Evolutionary conservation across 129 eudicot genomes (phyloP).

Genomic region (Tanacetum coccineum): DNA sequence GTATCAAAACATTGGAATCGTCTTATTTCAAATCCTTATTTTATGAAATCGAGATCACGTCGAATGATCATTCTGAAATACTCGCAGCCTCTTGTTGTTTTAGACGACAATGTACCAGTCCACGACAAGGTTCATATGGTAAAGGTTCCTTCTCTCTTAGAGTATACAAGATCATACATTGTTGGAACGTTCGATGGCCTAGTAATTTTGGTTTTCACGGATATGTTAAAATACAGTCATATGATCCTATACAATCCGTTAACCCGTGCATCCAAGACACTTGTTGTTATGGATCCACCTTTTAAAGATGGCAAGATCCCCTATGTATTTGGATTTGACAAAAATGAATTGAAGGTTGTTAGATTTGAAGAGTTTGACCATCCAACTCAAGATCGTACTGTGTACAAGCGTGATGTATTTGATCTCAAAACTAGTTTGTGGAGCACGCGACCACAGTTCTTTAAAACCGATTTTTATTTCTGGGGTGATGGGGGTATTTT

Average conservation of each 20-base stretch:
- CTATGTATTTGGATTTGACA: not conserved
- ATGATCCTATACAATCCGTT: slow-evolving; percentile 24
- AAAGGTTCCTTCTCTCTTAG: not conserved
- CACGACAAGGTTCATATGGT: too few relatives aligned
- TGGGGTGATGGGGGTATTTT: not conserved
- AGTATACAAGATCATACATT: not conserved
- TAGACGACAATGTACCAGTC: too few relatives aligned
- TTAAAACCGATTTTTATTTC: not conserved
- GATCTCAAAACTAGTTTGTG: slow-evolving; percentile 12
- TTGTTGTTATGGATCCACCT: slow-evolving; percentile 12
- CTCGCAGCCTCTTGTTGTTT: too few relatives aligned
- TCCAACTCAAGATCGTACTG: not conserved
- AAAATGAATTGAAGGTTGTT: slow-evolving; percentile 1
- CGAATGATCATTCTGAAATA: not conserved
- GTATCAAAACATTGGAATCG: not conserved
- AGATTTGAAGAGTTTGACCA: not conserved
- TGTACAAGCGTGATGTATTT: not conserved
- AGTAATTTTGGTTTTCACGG: not conserved
- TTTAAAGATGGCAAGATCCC: not conserved
- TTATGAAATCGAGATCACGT: not conserved
- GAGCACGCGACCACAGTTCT: not conserved
- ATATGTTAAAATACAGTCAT: not conserved
- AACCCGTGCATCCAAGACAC: not conserved
- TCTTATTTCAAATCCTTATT: not conserved
- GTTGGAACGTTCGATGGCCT: not conserved